Base-by-base conservation (phyloP, 352 stramenopile genomes). In the Pythium coloratum region DNA sequence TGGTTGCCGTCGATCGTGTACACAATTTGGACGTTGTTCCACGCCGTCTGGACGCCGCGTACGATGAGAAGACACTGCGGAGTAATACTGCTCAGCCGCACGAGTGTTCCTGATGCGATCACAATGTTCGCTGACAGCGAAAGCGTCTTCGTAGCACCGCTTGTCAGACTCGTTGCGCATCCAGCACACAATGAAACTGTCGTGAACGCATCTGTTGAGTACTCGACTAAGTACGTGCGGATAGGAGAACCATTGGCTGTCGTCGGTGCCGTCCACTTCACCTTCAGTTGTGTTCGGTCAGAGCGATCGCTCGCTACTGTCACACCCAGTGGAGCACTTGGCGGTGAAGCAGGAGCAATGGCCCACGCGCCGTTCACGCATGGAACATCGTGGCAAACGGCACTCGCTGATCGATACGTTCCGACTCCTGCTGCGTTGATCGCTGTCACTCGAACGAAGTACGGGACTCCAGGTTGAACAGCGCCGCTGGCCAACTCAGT, bases 371-470 rank as follows among this genome's bases (percentile, higher is more conserved):
- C 59, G 58, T 83, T 82, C 59, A 70, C 64, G 58, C 80, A 88
- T 18, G 81, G 78, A 18, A 78, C 30, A 69, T 94, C 79, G 55
- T 87, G 76, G 55, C 77, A 87, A 1, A 83, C 33, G 1, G 77
- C 62, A 12, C 75, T 82, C 13, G 87, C 86, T 2, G 71, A 54
- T 20, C 73, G 66, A 7, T 77, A 72, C 6, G 80, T 64, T 20
- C 96, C 91, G 9, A 88, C 51, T 2, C 96, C 97, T 49, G 95
- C 77, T 2, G 65, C 74, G 68, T 98, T 98, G 2, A 97, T 59
- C 8, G 96, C 95, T 6, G 89, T 80, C 0, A 99, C 80, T 12
- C 90, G 82, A 3, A 98, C 78, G 62, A 88, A 97, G 72, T 99
- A 99, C 1, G 80, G 69, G 30, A 82, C 81, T 1, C 96, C 96